These are phyloP conservation scores for Punica granatum DNA, from an alignment of 345 rosid species.

Conservation along the genomic window DNA sequence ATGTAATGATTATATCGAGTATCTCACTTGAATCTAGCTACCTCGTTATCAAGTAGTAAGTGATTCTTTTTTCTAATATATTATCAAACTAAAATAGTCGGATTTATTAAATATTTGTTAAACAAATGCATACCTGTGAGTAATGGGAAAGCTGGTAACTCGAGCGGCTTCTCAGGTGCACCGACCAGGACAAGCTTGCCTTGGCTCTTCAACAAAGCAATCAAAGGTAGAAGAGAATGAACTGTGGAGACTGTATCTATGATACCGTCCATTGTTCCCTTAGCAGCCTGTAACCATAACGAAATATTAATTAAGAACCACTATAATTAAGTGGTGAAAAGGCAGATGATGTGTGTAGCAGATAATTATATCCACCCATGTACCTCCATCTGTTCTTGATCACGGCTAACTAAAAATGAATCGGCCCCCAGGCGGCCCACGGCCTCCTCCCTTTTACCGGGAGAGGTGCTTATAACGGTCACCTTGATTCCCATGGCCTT, in stretches of 20 bases:
- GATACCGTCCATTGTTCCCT: slow-evolving; percentile 29
- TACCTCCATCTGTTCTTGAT: slow-evolving; percentile 27
- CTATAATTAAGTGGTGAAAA: too few species aligned
- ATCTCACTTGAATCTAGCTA: too few species aligned
- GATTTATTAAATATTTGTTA: too few species aligned
- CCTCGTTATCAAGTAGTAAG: too few species aligned
- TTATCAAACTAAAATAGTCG: too few species aligned
- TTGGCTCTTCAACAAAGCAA: slow-evolving; percentile 24
- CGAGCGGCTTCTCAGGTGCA: slow-evolving; percentile 29
- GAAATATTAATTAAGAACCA: too few species aligned
- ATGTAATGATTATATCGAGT: too few species aligned
- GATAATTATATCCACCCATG: slow-evolving; percentile 11
- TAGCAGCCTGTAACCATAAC: slow-evolving; percentile 16
- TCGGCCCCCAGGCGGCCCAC: slow-evolving; percentile 33
- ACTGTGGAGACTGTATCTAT: slow-evolving; percentile 31
- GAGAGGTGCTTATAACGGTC: too few species aligned
- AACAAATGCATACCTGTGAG: slow-evolving; percentile 23
- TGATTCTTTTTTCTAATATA: too few species aligned
- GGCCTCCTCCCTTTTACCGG: slow-evolving; percentile 39
- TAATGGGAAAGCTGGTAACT: slow-evolving; percentile 28
- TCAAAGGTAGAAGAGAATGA: slow-evolving; percentile 26
- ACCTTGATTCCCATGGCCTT: too few species aligned
- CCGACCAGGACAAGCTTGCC: slow-evolving; percentile 36
- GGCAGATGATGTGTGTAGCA: too few species aligned
- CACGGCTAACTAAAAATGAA: slow-evolving; percentile 29